These are phyloP conservation scores for Pleurotus sapidus DNA, from an alignment of 768 basidiomycete species.

Conservation along the genomic window DNA sequence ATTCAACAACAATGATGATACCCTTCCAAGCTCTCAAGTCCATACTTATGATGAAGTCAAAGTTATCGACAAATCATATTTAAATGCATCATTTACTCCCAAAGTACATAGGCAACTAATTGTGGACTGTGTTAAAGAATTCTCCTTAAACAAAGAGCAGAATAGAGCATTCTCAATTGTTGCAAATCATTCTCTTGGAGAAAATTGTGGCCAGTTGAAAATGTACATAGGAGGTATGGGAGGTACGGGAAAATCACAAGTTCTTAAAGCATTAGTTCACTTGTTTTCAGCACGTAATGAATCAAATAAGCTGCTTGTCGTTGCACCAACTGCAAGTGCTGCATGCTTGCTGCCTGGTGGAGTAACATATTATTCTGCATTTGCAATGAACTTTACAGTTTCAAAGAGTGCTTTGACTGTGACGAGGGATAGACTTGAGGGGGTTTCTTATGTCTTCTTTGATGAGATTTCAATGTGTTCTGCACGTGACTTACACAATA, in stretches of 20 bases:
- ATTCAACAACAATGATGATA: background rate
- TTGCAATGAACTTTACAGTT: background rate
- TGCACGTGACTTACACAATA: constrained; percentile 25
- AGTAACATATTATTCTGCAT: constrained; percentile 22
- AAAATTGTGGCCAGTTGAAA: constrained; percentile 17
- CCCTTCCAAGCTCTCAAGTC: background rate
- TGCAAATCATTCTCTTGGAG: constrained; percentile 19
- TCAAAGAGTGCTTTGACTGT: background rate
- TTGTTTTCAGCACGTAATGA: constrained; percentile 22
- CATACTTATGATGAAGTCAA: background rate
- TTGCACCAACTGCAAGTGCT: constrained; percentile 24
- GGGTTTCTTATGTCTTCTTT: constrained; percentile 33
- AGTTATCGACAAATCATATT: background rate
- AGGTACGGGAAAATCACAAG: constrained; percentile 30
- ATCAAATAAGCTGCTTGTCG: constrained; percentile 21
- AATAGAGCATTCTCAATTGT: constrained; percentile 26
- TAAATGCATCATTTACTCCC: background rate
- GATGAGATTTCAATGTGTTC: constrained; percentile 42
- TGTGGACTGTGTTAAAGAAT: background rate
- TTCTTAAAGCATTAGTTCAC: constrained; percentile 22
- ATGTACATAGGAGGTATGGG: constrained; percentile 33
- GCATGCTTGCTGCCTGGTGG: constrained; percentile 17
- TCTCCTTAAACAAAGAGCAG: constrained; percentile 25
- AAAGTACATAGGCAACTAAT: background rate
- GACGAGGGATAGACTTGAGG: constrained; percentile 10